A percentile compares a stretch with the other conserved stretches of the same genome.
These are phyloP conservation scores for Chalciporus pseudorubinellus DNA, from an alignment of 768 basidiomycete genomes.

Conservation along the genomic window DNA sequence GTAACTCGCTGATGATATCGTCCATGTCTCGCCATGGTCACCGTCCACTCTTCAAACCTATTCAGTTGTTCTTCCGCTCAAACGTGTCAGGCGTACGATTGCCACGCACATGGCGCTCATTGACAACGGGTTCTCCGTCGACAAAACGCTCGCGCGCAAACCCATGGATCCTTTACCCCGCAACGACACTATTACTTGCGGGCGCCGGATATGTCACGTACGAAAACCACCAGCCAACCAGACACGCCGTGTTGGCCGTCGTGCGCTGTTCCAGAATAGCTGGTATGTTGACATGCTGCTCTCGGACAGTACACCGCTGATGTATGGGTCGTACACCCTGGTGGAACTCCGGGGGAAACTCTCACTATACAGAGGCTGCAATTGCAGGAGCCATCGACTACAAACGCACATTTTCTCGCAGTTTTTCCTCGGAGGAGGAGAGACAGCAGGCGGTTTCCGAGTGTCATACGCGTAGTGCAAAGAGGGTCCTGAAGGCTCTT, in stretches of 20 bases:
- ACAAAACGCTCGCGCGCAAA: slow-evolving; percentile 9
- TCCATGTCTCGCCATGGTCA: slow-evolving; percentile 20
- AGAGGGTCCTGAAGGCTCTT: slow-evolving; percentile 76
- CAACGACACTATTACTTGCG: slow-evolving; percentile 24
- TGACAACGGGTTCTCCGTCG: slow-evolving; percentile 9
- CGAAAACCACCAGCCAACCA: slow-evolving; percentile 66
- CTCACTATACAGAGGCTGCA: slow-evolving; percentile 50
- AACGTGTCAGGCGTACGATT: slow-evolving; percentile 2
- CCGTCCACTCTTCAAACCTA: slow-evolving; percentile 10
- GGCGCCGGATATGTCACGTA: slow-evolving; percentile 50
- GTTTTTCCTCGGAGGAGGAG: slow-evolving; percentile 51
- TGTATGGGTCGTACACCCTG: slow-evolving; percentile 18
- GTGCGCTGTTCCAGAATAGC: slow-evolving; percentile 81
- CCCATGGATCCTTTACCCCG: slow-evolving; percentile 28
- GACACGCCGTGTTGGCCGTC: slow-evolving; percentile 71
- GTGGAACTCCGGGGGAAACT: background rate
- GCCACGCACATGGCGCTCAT: background rate
- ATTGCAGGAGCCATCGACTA: slow-evolving; percentile 67
- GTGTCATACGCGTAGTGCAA: slow-evolving; percentile 83
- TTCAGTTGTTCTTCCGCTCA: slow-evolving; percentile 6
- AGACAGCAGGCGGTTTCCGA: slow-evolving; percentile 57
- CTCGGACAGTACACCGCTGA: slow-evolving; percentile 22
- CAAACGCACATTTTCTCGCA: slow-evolving; percentile 60
- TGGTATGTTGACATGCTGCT: slow-evolving; percentile 37
- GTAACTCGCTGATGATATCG: too few species aligned